Evolutionary conservation across 257 asterid genomes (phyloP).

Genomic region (Salvia splendens): DNA sequence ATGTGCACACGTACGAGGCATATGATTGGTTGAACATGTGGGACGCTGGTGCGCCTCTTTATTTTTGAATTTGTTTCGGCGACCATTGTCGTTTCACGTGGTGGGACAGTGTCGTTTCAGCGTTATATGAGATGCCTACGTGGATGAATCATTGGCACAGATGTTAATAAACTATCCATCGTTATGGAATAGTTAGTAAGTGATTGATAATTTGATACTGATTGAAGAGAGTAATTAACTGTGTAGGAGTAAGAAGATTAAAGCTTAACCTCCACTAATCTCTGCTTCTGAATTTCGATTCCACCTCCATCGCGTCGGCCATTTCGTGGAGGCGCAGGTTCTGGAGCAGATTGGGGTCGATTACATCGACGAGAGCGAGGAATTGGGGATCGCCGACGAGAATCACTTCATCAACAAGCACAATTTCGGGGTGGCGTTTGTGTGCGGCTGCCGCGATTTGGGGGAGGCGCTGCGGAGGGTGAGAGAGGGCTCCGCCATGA

Average conservation of each 20-base stretch:
- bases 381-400: slow-evolving; percentile 63
- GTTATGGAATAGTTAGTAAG: too few relatives aligned
- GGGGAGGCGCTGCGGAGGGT: slow-evolving; percentile 82
- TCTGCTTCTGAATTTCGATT: too few relatives aligned
- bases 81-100: slow-evolving; percentile 48
- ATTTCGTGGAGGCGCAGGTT: slow-evolving; percentile 86
- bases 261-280: too few relatives aligned
- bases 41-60: slow-evolving; percentile 38
- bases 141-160: too few relatives aligned
- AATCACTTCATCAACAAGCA: slow-evolving; percentile 73
- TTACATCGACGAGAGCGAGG: slow-evolving; percentile 78
- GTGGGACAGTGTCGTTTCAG: slow-evolving; percentile 57
- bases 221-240: too few relatives aligned
- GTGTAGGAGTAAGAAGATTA: too few relatives aligned
- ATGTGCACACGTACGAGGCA: slow-evolving; percentile 8
- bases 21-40: slow-evolving; percentile 26
- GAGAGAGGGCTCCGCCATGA: slow-evolving; percentile 84
- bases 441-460: slow-evolving; percentile 79
- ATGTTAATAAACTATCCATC: too few relatives aligned
- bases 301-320: slow-evolving; percentile 90
- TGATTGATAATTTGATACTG: too few relatives aligned
- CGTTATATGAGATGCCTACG: not conserved
- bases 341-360: slow-evolving; percentile 76
- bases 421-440: slow-evolving; percentile 62
- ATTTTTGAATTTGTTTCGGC: slow-evolving; percentile 35